Evolutionary conservation across 2,329 filamentous ascomycete genomes (phyloP), one percentile per base, ranked within the genome.

Genomic region (Calonectria honghensis): DNA sequence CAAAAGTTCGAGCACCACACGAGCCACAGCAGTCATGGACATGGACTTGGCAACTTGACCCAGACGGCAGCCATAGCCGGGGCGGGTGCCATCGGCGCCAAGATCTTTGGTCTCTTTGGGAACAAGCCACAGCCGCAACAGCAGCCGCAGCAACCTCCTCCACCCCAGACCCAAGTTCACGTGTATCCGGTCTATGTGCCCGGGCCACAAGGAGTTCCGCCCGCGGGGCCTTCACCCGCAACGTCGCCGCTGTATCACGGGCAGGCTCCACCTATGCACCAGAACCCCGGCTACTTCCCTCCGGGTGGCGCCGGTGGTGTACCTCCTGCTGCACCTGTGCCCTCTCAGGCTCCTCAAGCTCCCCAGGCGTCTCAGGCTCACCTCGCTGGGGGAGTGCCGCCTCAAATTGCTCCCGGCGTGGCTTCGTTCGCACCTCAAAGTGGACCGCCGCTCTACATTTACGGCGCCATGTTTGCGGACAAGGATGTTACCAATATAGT

Each of bases 381-480:
- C 61, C 51, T 69, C 31, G 31, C n/a, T 9, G 69, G 24, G 14
- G 69, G 39, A 31, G 10, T 64, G 0, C 64, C 51, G 3, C 16
- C 48, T 48, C 48, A 59, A 31, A 32, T 13, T 29, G 18, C 32
- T 14, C 29, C 64, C 20, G 39, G 48, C 4, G 50, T 57, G 31
- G 32, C 69, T 5, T 20, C 65, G 0, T 75, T 72, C 16, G 16
- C 50, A 9, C 48, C 54, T 20, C 73, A 57, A 0, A 41, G 9
- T 18, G 70, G 65, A 20, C 70, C 73, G 3, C 73, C 73, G n/a
- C 27, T 75, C 2, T 52, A 72, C 35, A 73, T 75, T 37, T 32
- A 69, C 24, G 73, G 73, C n/a, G 73, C 73, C 4, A 64, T 63
- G n/a, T 75, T 75, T 52, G 73, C 70, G 18, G 73, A 75, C 50